Base-by-base conservation (phyloP, 1,284 basidiomycete species). In the Vanrija pseudolonga region DNA sequence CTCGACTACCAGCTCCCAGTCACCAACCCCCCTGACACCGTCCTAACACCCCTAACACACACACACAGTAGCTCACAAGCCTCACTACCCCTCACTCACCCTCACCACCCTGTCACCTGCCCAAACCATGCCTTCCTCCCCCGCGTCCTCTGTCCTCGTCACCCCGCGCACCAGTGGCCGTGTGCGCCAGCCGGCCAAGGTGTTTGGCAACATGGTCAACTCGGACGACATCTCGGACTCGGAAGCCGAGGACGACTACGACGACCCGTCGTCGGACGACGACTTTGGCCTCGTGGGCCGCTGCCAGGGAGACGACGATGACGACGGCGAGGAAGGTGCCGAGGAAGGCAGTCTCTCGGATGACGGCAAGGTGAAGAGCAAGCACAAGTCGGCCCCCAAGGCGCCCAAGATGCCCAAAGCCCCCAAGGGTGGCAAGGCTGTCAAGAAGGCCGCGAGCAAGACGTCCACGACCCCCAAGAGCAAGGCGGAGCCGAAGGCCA, bases 181-280 rank as follows among this genome's bases (percentile, higher is more conserved):
- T 37, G 22, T 26, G 11, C 45, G 48, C 41, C 43, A 40, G 20
- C 28, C 37, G 3, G n/a, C 49, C 9, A 9, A 37, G 11, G 39
- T 38, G 17, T 51, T 26, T 23, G 45, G 48, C 23, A 50, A 55
- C 45, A 20, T 22, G 36, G 45, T 47, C 3, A 32, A n/a, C 17
- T 47, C 39, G 5, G 53, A 51, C 43, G 11, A 20, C 11, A 23
- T 45, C 4, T n/a, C 15, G 14, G 43, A 23, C n/a, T 23, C 26
- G 3, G 22, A 20, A 7, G 12, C 43, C 26, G 24, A 9, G 40
- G 11, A 41, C n/a, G 20, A 23, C 45, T 6, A 49, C 46, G 52
- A 89, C 66, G n/a, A n/a, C n/a, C n/a, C n/a, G n/a, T n/a, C n/a
- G n/a, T 85, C 88, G 19, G 62, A 71, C 46, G 75, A 81, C 46